Evolutionary conservation across 495 filamentous ascomycete genomes (phyloP), one percentile per base, ranked within the genome.

Genomic region (Lophiotrema nucula): DNA sequence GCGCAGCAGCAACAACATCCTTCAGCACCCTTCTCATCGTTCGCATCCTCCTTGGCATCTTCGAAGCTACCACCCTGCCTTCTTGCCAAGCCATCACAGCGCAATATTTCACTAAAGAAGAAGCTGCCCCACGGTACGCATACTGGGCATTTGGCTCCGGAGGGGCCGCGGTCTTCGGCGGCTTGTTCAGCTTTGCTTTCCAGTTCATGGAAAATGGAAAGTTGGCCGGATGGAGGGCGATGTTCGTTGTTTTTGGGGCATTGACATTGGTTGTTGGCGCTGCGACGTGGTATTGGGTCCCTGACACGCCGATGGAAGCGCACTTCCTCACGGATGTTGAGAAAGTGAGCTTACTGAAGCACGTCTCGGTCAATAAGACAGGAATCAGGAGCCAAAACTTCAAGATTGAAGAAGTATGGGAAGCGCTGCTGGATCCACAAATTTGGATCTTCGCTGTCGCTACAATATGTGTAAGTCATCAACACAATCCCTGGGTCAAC

Each of bases 41-140:
- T 4, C 81, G 86, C 3, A 84, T 79, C 13, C 67, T 89, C 11
- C 74, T 88, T 2, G 86, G 86, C 53, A 77, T 85, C 38, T 88
- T 87, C 62, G 86, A 89, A 56, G 84, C 85, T 13, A 81, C 78
- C 51, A 85, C 81, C 65, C 80, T 85, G 63, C 53, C 53, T 12
- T 47, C 80, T 31, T 79, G 82, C 54, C 69, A 89, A 13, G 66
- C 88, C 25, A 72, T 88, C 18, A 84, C 81, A 0, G 75, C 81
- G n/a, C 87, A 87, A 79, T 89, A 86, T 85, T 88, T 87, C 67
- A 83, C 79, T 39, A 77, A 84, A 10, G 77, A 84, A 46, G 84
- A 89, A 56, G 85, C 88, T 67, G 79, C 84, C 0, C 70, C 74
- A 0, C 80, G 80, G 0, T 83, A 87, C 0, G 83, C 83, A 0